phyloP scores from a whole-genome alignment of 352 stramenopile genomes.

The Phytophthora idaei region DNA sequence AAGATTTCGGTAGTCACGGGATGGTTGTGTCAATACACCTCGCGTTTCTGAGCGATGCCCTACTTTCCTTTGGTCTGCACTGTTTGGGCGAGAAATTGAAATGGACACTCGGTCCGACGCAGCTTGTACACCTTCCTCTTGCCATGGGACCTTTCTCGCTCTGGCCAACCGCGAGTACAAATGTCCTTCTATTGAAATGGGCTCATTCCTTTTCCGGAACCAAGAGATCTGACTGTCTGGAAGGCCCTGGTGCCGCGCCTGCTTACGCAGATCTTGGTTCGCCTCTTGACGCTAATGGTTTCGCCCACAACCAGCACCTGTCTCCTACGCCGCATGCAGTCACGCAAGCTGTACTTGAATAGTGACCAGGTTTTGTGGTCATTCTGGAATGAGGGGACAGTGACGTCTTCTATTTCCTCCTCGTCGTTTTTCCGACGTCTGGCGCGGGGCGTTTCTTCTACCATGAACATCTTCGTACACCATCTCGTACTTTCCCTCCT shows the following conservation, averaged over 20 bases:
- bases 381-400: background rate
- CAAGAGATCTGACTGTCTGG: background rate
- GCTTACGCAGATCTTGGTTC: background rate
- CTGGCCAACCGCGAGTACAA: constrained; percentile 4
- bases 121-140: constrained; percentile 6
- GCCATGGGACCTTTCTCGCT: background rate
- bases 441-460: too few species aligned
- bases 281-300: background rate
- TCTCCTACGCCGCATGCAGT: background rate
- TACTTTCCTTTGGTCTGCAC: background rate
- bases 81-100: constrained; percentile 10
- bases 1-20: background rate
- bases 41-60: constrained; percentile 1
- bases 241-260: background rate
- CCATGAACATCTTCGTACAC: too few species aligned
- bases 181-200: constrained; percentile 1
- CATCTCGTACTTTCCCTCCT: too few species aligned
- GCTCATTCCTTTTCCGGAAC: background rate
- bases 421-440: too few species aligned
- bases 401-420: too few species aligned
- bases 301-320: background rate
- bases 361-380: background rate
- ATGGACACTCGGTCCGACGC: background rate
- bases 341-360: background rate
- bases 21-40: constrained; percentile 10